phyloP scores from a whole-genome alignment of 2,329 filamentous ascomycete species.

The Sphaerulina vaccinii region DNA sequence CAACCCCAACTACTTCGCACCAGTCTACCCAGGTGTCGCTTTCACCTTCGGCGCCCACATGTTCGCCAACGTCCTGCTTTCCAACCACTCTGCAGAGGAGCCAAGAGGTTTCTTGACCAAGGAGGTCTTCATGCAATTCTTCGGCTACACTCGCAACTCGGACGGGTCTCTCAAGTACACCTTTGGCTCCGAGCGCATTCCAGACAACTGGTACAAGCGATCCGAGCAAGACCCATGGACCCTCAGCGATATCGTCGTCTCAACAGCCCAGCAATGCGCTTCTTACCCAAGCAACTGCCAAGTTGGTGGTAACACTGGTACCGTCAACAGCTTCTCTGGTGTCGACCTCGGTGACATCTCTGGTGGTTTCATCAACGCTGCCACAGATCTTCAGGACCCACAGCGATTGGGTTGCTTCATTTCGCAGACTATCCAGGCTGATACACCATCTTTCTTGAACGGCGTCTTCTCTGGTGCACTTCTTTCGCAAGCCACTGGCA shows the following conservation, averaged over 20 bases:
- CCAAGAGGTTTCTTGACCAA: conserved; percentile 27
- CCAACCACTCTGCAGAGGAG: conserved; percentile 30
- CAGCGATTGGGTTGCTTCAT: conserved; percentile 29
- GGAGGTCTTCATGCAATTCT: conserved; percentile 26
- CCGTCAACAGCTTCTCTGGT: conserved; percentile 29
- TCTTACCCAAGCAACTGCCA: conserved; percentile 28
- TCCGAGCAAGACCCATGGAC: conserved; percentile 28
- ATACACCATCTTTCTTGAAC: conserved; percentile 24
- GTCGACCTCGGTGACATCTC: conserved; percentile 29
- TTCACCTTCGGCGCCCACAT: conserved; percentile 34
- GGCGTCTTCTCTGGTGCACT: conserved; percentile 24
- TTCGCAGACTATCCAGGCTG: conserved; percentile 27
- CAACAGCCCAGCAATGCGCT: conserved; percentile 30
- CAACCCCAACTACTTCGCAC: conserved; percentile 32
- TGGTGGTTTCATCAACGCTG: conserved; percentile 27
- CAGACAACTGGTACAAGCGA: conserved; percentile 32
- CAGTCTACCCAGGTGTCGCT: conserved; percentile 29
- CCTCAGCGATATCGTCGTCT: conserved; percentile 26
- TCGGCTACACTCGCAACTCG: conserved; percentile 28
- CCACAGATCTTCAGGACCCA: conserved; percentile 27
- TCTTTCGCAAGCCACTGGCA: conserved; percentile 12
- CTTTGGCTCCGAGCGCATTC: conserved; percentile 28
- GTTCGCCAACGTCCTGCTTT: conserved; percentile 28
- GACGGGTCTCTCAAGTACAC: conserved; percentile 20
- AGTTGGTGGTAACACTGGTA: conserved; percentile 30